Evolutionary conservation across 2,329 filamentous ascomycete species (phyloP).

Genomic region (Aureobasidium melanogenum): DNA sequence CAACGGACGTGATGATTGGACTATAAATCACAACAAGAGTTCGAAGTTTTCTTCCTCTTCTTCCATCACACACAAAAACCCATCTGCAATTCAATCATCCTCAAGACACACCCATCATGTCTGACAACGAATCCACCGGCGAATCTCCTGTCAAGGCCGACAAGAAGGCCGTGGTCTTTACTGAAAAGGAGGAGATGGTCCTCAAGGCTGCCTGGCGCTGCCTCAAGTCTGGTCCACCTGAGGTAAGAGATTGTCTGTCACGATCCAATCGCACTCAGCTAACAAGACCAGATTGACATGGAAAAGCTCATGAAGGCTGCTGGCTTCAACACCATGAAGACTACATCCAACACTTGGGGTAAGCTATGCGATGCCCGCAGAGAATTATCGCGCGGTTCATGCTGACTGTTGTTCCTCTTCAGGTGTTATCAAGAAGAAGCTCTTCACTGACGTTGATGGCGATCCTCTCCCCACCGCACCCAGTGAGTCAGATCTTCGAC

Average conservation of each 20-base stretch:
- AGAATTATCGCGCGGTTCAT: background rate
- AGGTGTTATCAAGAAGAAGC: slow-evolving; percentile 23
- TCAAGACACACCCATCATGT: background rate
- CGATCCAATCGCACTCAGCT: background rate
- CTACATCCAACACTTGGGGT: slow-evolving; percentile 25
- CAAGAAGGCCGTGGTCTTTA: slow-evolving; percentile 16
- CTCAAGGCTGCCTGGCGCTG: slow-evolving; percentile 24
- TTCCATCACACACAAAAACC: background rate
- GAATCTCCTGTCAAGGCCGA: background rate
- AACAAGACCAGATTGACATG: slow-evolving; percentile 20
- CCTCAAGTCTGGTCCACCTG: slow-evolving; percentile 25
- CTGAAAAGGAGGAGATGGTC: slow-evolving; percentile 21
- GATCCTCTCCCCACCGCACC: background rate
- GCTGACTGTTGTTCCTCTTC: background rate
- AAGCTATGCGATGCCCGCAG: background rate
- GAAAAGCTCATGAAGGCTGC: slow-evolving; percentile 20
- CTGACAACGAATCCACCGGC: background rate
- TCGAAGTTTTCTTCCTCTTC: background rate
- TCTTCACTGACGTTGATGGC: slow-evolving; percentile 18
- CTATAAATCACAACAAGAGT: background rate
- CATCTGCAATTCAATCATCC: background rate
- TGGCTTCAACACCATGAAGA: slow-evolving; percentile 26
- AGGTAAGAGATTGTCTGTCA: slow-evolving; percentile 12
- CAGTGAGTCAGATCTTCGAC: background rate
- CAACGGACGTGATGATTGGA: background rate